Percentiles rank a stretch among this genome's conserved stretches.
phyloP scores from a whole-genome alignment of 2,329 filamentous ascomycete species.

The Cryphonectria radicalis region DNA sequence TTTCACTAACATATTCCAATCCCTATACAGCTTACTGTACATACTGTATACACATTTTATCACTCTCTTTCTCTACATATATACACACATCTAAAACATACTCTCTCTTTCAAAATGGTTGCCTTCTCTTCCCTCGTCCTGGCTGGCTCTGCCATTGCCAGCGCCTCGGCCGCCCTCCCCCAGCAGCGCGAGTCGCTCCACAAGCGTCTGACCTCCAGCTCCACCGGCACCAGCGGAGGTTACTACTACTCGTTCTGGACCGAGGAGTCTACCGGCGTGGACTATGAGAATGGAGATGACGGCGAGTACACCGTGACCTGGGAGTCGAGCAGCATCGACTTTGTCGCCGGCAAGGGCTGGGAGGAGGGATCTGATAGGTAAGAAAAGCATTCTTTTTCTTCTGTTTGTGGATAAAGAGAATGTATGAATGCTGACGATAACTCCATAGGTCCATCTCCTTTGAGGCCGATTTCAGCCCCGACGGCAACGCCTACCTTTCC shows the following conservation, averaged over 20 bases:
- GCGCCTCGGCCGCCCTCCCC: slow-evolving; percentile 9
- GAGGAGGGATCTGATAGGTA: slow-evolving; percentile 44
- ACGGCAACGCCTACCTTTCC: slow-evolving; percentile 33
- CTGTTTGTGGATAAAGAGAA: background rate
- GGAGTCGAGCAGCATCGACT: slow-evolving; percentile 50
- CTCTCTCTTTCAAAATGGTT: slow-evolving; percentile 39
- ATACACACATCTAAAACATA: slow-evolving; percentile 23
- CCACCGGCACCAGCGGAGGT: slow-evolving; percentile 57
- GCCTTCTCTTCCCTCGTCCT: slow-evolving; percentile 45
- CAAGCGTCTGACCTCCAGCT: slow-evolving; percentile 43
- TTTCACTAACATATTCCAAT: background rate
- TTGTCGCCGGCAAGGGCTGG: slow-evolving; percentile 56
- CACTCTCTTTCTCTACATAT: background rate
- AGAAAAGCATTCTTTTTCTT: slow-evolving; percentile 16
- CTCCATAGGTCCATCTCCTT: slow-evolving; percentile 47
- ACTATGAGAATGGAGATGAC: slow-evolving; percentile 57
- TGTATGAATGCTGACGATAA: slow-evolving; percentile 31
- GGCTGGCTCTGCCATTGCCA: slow-evolving; percentile 31
- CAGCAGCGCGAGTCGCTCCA: slow-evolving; percentile 18
- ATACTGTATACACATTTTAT: slow-evolving; percentile 8
- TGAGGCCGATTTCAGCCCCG: slow-evolving; percentile 33
- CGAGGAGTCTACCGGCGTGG: slow-evolving; percentile 52
- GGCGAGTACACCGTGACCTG: slow-evolving; percentile 57
- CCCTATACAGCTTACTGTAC: background rate
- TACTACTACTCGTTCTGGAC: slow-evolving; percentile 67